phyloP scores from a whole-genome alignment of 176 grass and related monocot genomes.

The Musa schizocarpa region DNA sequence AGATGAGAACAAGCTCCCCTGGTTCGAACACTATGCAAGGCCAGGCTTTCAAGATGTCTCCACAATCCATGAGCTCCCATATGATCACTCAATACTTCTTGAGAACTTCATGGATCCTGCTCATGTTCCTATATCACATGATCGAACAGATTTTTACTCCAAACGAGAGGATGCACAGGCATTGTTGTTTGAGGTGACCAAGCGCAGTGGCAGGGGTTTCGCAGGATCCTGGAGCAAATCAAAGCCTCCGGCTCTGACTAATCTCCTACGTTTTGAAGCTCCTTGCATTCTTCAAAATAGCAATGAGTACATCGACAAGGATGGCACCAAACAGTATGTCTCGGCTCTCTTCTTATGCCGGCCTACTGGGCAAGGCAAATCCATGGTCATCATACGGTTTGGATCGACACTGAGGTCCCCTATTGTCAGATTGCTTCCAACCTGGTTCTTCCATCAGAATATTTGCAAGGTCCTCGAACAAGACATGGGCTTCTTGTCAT shows the following conservation, averaged over 20 bases:
- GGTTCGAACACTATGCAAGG: slow-evolving; percentile 62
- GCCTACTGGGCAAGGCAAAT: slow-evolving; percentile 62
- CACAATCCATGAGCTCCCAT: slow-evolving; percentile 79
- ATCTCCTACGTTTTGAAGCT: slow-evolving; percentile 55
- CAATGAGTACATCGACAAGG: slow-evolving; percentile 45
- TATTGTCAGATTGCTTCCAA: slow-evolving; percentile 29
- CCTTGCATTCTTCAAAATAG: slow-evolving; percentile 73
- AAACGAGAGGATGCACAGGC: slow-evolving; percentile 82
- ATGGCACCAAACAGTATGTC: slow-evolving; percentile 43
- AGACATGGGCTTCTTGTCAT: slow-evolving; percentile 96
- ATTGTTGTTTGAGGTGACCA: slow-evolving; percentile 61
- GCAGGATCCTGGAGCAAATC: slow-evolving; percentile 51
- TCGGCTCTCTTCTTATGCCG: slow-evolving; percentile 84
- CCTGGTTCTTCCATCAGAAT: slow-evolving; percentile 82
- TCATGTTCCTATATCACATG: slow-evolving; percentile 90
- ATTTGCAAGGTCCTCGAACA: slow-evolving; percentile 82
- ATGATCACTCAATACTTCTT: slow-evolving; percentile 94
- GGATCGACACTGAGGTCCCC: slow-evolving; percentile 28
- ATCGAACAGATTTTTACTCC: slow-evolving; percentile 85
- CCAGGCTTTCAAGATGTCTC: slow-evolving; percentile 63
- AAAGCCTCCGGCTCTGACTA: slow-evolving; percentile 25
- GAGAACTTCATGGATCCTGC: slow-evolving; percentile 98
- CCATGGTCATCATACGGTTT: slow-evolving; percentile 72
- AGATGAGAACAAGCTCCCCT: slow-evolving; percentile 42
- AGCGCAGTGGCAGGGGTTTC: slow-evolving; percentile 52